Base-by-base conservation (phyloP, 257 asterid genomes). In the Lycium barbarum region DNA sequence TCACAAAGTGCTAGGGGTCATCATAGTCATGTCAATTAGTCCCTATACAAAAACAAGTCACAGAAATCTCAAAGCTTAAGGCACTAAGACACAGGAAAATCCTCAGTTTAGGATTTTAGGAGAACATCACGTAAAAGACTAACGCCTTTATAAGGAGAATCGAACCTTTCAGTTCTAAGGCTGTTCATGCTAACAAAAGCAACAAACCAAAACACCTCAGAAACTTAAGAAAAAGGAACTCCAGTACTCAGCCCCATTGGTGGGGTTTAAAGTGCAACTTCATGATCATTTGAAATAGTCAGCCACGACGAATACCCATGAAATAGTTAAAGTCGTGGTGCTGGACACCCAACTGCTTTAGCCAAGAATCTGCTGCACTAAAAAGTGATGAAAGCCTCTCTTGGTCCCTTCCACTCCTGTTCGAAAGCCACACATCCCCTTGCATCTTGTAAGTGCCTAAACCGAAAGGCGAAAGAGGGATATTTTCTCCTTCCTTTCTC, bases 241-340 rank as follows among this genome's bases (percentile, higher is more conserved):
- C 87, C 66, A 84, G 33, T 10, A 83, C 80, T 70, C 82, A 71
- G 55, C 80, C 88, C 63, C 84, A 47, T 84, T 67, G 73, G 84
- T 14, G 84, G 86, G 86, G 83, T 84, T 73, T 68, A 49, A 51
- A 81, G 87, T 61, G 53, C 51, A 66, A 71, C 4, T n/a, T 66
- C 35, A 35, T 26, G 33, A 26, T 35, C 18, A 62, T 12, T 82
- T 13, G 79, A 15, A 11, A 53, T 70, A n/a, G 62, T 78, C 5
- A 94, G 86, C 91, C 93, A 82, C 67, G 94, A 71, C 95, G 90
- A 84, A 76, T 86, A 73, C 98, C 97, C 85, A 88, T 92, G 96
- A 96, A 93, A 89, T 93, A 90, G 92, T 96, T 94, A 90, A 96
- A 96, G 89, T 96, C 98, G 36, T 92, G 99, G 88, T 96, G 99